These are phyloP conservation scores for Mycosarcoma maydis DNA, from an alignment of 1,284 basidiomycete genomes.

Conservation along the genomic window DNA sequence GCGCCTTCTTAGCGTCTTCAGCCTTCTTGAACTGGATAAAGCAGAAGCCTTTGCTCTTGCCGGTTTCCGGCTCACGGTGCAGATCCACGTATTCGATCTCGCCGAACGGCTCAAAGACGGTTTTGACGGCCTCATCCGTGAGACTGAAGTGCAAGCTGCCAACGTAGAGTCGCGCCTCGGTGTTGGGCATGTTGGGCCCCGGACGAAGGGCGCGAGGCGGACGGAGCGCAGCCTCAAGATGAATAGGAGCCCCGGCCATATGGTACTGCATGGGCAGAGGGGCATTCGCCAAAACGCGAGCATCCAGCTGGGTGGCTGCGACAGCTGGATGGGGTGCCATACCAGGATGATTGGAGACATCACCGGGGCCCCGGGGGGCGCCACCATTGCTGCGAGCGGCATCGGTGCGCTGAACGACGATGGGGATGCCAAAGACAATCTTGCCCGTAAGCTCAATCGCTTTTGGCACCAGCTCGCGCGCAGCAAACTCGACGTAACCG, in stretches of 20 bases:
- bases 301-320: conserved; percentile 19
- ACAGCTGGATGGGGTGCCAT: conserved; percentile 27
- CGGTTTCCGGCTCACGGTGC: conserved; percentile 87
- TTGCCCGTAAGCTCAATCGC: conserved; percentile 89
- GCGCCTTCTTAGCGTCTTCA: conserved; percentile 92
- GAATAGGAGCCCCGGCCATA: conserved; percentile 38
- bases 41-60: conserved; percentile 95
- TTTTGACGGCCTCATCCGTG: conserved; percentile 92
- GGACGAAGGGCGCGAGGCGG: conserved; percentile 17
- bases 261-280: conserved; percentile 49
- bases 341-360: conserved; percentile 15
- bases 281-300: conserved; percentile 22
- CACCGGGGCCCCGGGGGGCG: conserved; percentile 29
- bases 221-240: conserved; percentile 21
- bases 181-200: conserved; percentile 67
- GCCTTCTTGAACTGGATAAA: conserved; percentile 92
- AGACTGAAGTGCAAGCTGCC: conserved; percentile 96
- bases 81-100: conserved; percentile 97
- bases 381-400: conserved; percentile 86
- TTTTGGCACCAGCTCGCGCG: conserved; percentile 87
- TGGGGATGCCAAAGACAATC: conserved; percentile 95
- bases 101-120: conserved; percentile 98
- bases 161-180: conserved; percentile 84
- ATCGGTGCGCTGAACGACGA: conserved; percentile 94
- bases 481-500: conserved; percentile 94